Conservation (phyloP, 805 yeast species). For the Phaffomyces opuntiae region DNA sequence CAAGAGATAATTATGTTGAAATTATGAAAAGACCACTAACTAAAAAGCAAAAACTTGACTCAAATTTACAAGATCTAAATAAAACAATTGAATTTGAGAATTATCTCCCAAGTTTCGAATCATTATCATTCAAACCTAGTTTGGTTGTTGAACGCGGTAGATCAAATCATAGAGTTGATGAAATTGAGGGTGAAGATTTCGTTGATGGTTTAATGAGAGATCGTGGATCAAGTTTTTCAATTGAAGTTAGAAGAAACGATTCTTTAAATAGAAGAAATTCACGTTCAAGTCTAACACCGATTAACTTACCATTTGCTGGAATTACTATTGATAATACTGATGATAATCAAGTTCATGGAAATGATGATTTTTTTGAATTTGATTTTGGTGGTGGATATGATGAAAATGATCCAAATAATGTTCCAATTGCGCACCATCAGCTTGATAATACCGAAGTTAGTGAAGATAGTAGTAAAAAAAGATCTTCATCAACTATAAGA, state of each 20-base stretch:
- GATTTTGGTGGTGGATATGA: constrained; percentile 9
- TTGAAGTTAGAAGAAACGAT: constrained; percentile 20
- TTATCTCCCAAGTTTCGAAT: constrained; percentile 1
- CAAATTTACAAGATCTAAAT: neutral
- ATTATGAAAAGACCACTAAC: constrained; percentile 8
- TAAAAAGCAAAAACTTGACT: constrained; percentile 1
- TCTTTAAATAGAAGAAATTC: constrained; percentile 20
- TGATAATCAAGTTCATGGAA: neutral
- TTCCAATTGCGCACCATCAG: no score
- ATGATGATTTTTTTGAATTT: constrained; percentile 7
- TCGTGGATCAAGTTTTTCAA: constrained; percentile 20
- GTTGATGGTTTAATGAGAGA: constrained; percentile 19
- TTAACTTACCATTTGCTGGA: constrained; percentile 10
- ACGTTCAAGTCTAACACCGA: constrained; percentile 16
- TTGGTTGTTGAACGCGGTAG: constrained; percentile 9
- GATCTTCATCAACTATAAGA: constrained; percentile 12
- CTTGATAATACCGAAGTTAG: neutral
- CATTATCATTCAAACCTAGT: no score
- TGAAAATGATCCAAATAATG: constrained; percentile 2
- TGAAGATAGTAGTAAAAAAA: constrained; percentile 8
- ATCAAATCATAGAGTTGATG: constrained; percentile 2
- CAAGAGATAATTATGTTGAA: constrained; percentile 19
- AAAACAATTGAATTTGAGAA: neutral
- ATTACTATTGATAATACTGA: neutral
- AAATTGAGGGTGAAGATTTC: constrained; percentile 13